Evolutionary conservation across 257 asterid genomes (phyloP).

Genomic region (Petrea volubilis): DNA sequence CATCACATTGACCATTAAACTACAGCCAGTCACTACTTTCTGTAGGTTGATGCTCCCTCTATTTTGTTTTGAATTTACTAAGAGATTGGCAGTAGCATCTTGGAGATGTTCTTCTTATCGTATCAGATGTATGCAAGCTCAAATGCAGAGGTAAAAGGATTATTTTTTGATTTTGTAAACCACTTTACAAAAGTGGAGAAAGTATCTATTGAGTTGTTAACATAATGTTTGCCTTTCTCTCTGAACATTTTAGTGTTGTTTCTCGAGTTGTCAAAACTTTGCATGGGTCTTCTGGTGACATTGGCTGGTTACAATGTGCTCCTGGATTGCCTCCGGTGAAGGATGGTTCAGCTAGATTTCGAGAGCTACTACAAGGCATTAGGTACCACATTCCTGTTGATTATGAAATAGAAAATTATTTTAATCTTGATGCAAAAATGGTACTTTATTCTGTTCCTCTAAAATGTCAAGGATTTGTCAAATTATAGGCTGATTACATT

Average conservation of each 20-base stretch:
- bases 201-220: background rate
- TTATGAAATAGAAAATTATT: background rate
- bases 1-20: slow-evolving; percentile 15
- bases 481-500: background rate
- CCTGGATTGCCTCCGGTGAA: slow-evolving; percentile 73
- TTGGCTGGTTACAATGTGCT: slow-evolving; percentile 86
- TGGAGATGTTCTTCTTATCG: slow-evolving; percentile 51
- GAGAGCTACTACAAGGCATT: slow-evolving; percentile 63
- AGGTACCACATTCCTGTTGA: slow-evolving; percentile 47
- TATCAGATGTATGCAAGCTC: slow-evolving; percentile 48
- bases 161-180: background rate
- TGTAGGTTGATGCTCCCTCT: slow-evolving; percentile 77
- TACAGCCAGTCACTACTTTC: slow-evolving; percentile 21
- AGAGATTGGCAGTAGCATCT: slow-evolving; percentile 55
- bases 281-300: slow-evolving; percentile 86
- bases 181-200: background rate
- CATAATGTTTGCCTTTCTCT: slow-evolving; percentile 6
- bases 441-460: background rate
- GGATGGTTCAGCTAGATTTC: slow-evolving; percentile 88
- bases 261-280: slow-evolving; percentile 59
- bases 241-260: slow-evolving; percentile 41
- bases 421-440: background rate
- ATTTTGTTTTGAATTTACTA: slow-evolving; percentile 50
- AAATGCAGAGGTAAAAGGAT: slow-evolving; percentile 49
- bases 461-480: background rate